A percentile compares a stretch with the other conserved stretches of the same genome.
phyloP scores from a whole-genome alignment of 495 filamentous ascomycete genomes.

The Evansstolkia leycettana region DNA sequence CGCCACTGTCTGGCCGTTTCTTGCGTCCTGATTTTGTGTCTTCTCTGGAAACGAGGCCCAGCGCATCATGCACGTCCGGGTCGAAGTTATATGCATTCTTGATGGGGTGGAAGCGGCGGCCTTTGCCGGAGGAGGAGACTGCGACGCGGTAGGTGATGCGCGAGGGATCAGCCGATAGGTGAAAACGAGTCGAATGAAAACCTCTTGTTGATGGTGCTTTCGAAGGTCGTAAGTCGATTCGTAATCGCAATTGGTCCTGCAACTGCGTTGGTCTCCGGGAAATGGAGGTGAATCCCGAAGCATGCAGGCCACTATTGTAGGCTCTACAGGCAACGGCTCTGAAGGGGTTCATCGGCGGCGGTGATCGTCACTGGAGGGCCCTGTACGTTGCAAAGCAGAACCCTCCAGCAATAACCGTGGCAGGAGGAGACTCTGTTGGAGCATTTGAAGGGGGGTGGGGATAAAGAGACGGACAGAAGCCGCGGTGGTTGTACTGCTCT shows the following conservation, averaged over 20 bases:
- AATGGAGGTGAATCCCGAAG: background rate
- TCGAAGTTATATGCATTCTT: conserved; percentile 68
- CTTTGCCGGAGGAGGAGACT: conserved; percentile 63
- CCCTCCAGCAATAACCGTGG: background rate
- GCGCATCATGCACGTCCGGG: conserved; percentile 40
- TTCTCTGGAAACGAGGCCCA: conserved; percentile 35
- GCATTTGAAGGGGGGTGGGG: too few species aligned
- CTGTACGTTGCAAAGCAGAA: too few species aligned
- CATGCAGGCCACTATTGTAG: background rate
- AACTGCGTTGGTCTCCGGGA: background rate
- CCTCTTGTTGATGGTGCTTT: conserved; percentile 4
- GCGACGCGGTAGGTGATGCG: conserved; percentile 37
- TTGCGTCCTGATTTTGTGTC: conserved; percentile 20
- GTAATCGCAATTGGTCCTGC: background rate
- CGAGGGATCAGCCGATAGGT: conserved; percentile 9
- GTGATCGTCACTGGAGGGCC: background rate
- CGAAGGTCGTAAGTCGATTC: too few species aligned
- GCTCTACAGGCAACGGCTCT: background rate
- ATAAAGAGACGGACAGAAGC: too few species aligned
- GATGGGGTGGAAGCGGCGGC: conserved; percentile 54
- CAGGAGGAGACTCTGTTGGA: background rate
- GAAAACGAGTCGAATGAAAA: conserved; percentile 23
- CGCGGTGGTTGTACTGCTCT: too few species aligned
- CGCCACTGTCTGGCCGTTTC: conserved; percentile 63
- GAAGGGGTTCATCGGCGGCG: background rate